Evolutionary conservation across 768 basidiomycete species (phyloP).

Genomic region (Boletus sensibilis): DNA sequence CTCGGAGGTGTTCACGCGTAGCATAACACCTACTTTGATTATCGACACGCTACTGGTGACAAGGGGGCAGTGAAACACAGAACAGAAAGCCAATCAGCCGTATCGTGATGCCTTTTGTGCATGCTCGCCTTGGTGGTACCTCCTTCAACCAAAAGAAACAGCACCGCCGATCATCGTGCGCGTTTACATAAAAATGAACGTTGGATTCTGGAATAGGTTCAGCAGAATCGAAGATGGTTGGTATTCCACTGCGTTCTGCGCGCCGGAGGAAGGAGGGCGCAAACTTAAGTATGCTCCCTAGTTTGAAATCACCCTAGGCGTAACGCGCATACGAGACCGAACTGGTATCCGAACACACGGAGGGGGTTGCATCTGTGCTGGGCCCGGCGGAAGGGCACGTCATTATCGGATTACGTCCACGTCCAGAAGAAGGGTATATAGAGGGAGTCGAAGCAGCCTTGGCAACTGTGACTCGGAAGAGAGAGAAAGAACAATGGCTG

Average conservation of each 20-base stretch:
- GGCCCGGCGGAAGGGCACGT: background rate
- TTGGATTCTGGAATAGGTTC: no score
- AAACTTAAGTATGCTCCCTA: background rate
- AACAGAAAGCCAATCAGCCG: background rate
- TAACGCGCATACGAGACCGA: background rate
- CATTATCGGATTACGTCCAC: background rate
- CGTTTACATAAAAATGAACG: background rate
- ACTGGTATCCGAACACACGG: background rate
- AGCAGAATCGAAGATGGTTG: background rate
- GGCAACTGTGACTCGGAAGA: background rate
- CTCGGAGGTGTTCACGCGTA: no score
- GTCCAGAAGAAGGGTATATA: background rate
- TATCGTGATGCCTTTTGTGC: background rate
- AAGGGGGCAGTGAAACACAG: no score
- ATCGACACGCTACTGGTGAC: no score
- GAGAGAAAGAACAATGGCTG: constrained; percentile 3
- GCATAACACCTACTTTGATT: no score
- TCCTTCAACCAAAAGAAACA: background rate
- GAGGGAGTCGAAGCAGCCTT: background rate
- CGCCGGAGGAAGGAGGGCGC: background rate
- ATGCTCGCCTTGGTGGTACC: background rate
- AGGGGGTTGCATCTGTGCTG: background rate
- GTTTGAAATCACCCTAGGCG: background rate
- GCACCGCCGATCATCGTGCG: background rate
- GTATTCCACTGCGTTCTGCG: background rate